Conservation (phyloP, 1,139 yeast species). For the Zygosaccharomyces sapae region DNA sequence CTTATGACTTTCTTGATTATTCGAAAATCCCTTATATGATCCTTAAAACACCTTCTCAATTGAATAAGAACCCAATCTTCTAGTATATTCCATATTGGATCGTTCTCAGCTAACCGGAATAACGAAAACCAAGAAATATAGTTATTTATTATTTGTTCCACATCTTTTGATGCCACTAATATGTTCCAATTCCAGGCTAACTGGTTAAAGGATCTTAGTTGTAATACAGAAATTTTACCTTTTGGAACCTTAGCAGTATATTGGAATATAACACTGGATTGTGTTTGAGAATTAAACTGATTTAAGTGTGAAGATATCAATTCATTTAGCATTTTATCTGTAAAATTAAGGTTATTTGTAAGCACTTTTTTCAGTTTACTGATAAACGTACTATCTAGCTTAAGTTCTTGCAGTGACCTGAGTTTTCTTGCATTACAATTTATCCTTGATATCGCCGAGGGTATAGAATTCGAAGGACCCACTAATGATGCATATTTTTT, state of each 20-base stretch:
- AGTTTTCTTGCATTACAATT: slow-evolving; percentile 20
- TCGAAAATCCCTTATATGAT: slow-evolving; percentile 3
- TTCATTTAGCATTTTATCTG: slow-evolving; percentile 18
- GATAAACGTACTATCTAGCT: slow-evolving; percentile 17
- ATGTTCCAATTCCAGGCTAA: slow-evolving; percentile 21
- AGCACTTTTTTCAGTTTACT: slow-evolving; percentile 13
- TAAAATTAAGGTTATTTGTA: slow-evolving; percentile 14
- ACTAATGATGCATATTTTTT: slow-evolving; percentile 18
- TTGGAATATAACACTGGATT: not conserved
- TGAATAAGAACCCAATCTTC: slow-evolving; percentile 19
- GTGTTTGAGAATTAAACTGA: slow-evolving; percentile 6
- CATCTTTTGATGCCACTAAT: slow-evolving; percentile 22
- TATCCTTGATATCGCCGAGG: slow-evolving; percentile 15
- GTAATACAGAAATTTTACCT: slow-evolving; percentile 9
- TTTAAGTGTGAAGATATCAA: slow-evolving; percentile 6
- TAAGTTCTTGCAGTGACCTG: slow-evolving; percentile 18
- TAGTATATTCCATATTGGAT: slow-evolving; percentile 13
- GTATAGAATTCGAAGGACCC: slow-evolving; percentile 17
- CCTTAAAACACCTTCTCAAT: slow-evolving; percentile 16
- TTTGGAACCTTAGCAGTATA: not conserved
- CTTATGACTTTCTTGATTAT: slow-evolving; percentile 10
- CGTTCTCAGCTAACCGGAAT: slow-evolving; percentile 4
- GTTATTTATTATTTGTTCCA: slow-evolving; percentile 14
- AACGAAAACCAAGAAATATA: slow-evolving; percentile 11
- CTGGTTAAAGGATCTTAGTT: slow-evolving; percentile 20